A percentile compares a stretch with the other conserved stretches of the same genome.
These are phyloP conservation scores for Coniochaeta sp. DNA, from an alignment of 2,329 filamentous ascomycete genomes.

Conservation along the genomic window DNA sequence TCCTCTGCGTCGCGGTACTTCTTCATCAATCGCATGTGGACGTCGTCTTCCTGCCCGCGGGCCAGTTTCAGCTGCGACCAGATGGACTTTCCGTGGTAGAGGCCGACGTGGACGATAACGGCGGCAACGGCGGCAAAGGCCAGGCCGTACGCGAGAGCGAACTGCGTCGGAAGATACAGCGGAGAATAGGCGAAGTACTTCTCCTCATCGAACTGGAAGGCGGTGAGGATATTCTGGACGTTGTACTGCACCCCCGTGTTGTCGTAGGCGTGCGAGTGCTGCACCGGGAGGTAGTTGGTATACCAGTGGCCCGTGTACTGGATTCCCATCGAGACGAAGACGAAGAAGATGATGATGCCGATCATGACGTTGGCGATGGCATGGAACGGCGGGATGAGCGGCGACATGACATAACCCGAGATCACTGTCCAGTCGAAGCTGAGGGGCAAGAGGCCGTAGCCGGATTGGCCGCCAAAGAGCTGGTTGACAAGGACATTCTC, in stretches of 20 bases:
- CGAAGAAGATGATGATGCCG: constrained; percentile 47
- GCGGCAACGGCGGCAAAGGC: constrained; percentile 61
- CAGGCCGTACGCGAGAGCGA: constrained; percentile 52
- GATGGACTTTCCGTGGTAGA: constrained; percentile 50
- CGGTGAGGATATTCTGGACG: constrained; percentile 50
- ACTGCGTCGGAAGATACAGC: constrained; percentile 57
- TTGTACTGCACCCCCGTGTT: constrained; percentile 56
- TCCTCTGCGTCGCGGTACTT: constrained; percentile 52
- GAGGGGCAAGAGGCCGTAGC: constrained; percentile 28
- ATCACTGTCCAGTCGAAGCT: constrained; percentile 32
- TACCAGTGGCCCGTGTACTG: constrained; percentile 52
- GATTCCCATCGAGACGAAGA: constrained; percentile 49
- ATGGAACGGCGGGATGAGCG: constrained; percentile 44
- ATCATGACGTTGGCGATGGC: constrained; percentile 48
- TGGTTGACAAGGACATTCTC: constrained; percentile 36
- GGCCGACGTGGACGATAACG: constrained; percentile 46
- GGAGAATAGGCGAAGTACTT: constrained; percentile 60
- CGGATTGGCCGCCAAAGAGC: constrained; percentile 34
- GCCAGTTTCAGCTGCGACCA: constrained; percentile 47
- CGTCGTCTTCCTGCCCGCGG: constrained; percentile 48
- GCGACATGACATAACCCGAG: constrained; percentile 41
- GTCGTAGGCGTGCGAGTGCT: constrained; percentile 55
- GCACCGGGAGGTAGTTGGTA: constrained; percentile 54
- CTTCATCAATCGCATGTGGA: constrained; percentile 55
- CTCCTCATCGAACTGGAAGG: constrained; percentile 50